Percentiles rank a stretch among this genome's conserved stretches.
phyloP scores from a whole-genome alignment of 371 early-diverging fungal genomes.

The Mortierella sp. region DNA sequence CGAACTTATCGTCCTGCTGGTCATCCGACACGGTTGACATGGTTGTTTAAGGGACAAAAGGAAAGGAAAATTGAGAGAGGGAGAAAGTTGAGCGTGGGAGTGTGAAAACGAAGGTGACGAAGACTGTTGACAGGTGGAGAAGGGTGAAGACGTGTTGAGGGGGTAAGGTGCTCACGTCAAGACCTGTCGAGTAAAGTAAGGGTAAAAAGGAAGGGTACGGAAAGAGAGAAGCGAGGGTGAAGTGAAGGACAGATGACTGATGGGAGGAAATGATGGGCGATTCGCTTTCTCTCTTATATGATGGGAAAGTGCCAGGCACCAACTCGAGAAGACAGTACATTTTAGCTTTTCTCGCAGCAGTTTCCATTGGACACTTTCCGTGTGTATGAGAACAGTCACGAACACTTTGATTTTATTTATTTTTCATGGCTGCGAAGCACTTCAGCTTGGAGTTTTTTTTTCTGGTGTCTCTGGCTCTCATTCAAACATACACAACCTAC shows the following conservation, averaged over 20 bases:
- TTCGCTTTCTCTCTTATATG: not conserved
- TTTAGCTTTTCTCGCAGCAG: slow-evolving; percentile 31
- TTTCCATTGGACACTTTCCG: slow-evolving; percentile 29
- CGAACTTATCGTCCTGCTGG: slow-evolving; percentile 15
- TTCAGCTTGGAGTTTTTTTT: slow-evolving; percentile 13
- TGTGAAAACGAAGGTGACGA: not conserved
- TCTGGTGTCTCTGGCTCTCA: not conserved
- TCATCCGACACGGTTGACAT: slow-evolving; percentile 17
- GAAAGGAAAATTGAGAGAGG: not conserved
- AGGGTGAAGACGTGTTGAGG: not conserved
- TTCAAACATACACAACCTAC: not conserved
- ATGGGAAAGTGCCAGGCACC: not conserved
- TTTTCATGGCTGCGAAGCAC: slow-evolving; percentile 17
- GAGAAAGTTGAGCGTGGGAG: not conserved
- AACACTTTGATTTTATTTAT: slow-evolving; percentile 2
- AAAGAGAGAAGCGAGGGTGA: not conserved
- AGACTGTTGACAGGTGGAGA: not conserved
- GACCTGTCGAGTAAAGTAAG: not conserved
- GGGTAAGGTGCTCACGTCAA: not conserved
- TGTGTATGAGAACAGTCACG: not conserved
- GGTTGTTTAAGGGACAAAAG: not conserved
- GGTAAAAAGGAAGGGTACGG: not conserved
- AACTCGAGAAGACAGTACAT: not conserved
- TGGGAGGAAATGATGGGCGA: slow-evolving; percentile 1
- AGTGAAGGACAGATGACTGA: no score